Evolutionary conservation across 2,329 filamentous ascomycete genomes (phyloP), one percentile per base, ranked within the genome.

Genomic region (Xylariales sp.): DNA sequence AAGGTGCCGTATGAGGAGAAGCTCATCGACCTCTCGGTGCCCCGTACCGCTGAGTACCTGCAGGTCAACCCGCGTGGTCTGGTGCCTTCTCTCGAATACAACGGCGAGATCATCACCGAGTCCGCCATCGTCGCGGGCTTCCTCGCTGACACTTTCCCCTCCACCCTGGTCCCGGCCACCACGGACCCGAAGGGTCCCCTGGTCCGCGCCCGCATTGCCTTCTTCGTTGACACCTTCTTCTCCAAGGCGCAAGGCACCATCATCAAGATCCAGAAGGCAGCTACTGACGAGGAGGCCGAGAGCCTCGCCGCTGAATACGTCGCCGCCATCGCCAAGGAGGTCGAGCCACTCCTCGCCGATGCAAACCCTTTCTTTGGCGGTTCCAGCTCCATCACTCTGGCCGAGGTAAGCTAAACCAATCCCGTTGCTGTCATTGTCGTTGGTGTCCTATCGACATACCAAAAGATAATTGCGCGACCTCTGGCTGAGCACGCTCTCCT

Each of bases 61-160:
- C 68, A 81, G 36, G 65, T 93, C 56, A 90, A 91, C 65, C 85
- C 86, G 47, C 79, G 85, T 40, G 88, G 88, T 12, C 76, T 89
- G 4, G 85, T 93, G 5, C 87, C 88, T 1, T 66, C 79, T 0
- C 63, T 93, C 40, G 72, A 75, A 17, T 83, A 84, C 66, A 71
- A 78, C 45, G 72, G 69, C 43, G 71, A 84, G 45, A 82, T 86
- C 55, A 69, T 93, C 53, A 79, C 76, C 37, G 87, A 93, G 59
- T 88, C 83, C 3, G 79, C 67, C 45, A 76, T 91, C 44, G 78
- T 91, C n/a, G 61, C 80, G 2, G 77, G 83, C 48, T 91, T 88
- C 63, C 60, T 81, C 4, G 80, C 74, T 29, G 86, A 93, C 53
- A 66, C 74, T 0, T 78, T 84, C 55, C 83, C 85, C 2, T 81